Evolutionary conservation across 768 basidiomycete species (phyloP).

Genomic region (Xerocomellus dryophilus): DNA sequence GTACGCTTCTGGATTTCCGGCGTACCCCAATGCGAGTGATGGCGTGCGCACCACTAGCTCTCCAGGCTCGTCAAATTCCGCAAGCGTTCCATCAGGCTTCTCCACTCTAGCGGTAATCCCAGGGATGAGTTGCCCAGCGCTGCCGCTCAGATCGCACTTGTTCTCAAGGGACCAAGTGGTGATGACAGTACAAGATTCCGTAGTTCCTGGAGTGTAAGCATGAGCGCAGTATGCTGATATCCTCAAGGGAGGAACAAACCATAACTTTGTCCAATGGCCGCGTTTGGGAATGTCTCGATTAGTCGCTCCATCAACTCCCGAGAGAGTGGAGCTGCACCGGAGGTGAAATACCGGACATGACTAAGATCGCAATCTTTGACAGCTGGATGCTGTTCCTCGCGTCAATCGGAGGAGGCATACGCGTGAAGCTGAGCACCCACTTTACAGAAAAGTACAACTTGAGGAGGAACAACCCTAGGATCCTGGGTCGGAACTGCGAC

Average conservation of each 20-base stretch:
- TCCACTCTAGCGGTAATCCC: conserved; percentile 56
- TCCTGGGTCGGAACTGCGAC: not conserved
- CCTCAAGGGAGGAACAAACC: conserved; percentile 34
- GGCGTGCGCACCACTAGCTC: conserved; percentile 62
- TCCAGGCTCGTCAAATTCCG: conserved; percentile 56
- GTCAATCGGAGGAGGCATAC: not conserved
- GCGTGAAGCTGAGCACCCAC: conserved; percentile 23
- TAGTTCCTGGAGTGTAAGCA: conserved; percentile 44
- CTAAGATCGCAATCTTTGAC: conserved; percentile 39
- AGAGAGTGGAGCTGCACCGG: conserved; percentile 60
- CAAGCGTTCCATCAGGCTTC: conserved; percentile 55
- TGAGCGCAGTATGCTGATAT: not conserved
- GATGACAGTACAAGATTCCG: conserved; percentile 59
- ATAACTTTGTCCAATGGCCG: conserved; percentile 59
- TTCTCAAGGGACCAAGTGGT: conserved; percentile 44
- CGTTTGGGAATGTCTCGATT: conserved; percentile 44
- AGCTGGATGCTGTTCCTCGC: conserved; percentile 34
- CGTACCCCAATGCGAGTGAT: conserved; percentile 57
- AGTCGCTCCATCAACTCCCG: conserved; percentile 48
- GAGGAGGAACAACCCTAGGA: conserved; percentile 44
- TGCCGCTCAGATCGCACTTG: conserved; percentile 48
- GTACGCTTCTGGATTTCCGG: conserved; percentile 58
- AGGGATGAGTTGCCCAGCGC: conserved; percentile 56
- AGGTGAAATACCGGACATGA: conserved; percentile 37
- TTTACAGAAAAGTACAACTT: conserved; percentile 50